These are phyloP conservation scores for Claviceps humidiphila DNA, from an alignment of 2,329 filamentous ascomycete species.

Conservation along the genomic window DNA sequence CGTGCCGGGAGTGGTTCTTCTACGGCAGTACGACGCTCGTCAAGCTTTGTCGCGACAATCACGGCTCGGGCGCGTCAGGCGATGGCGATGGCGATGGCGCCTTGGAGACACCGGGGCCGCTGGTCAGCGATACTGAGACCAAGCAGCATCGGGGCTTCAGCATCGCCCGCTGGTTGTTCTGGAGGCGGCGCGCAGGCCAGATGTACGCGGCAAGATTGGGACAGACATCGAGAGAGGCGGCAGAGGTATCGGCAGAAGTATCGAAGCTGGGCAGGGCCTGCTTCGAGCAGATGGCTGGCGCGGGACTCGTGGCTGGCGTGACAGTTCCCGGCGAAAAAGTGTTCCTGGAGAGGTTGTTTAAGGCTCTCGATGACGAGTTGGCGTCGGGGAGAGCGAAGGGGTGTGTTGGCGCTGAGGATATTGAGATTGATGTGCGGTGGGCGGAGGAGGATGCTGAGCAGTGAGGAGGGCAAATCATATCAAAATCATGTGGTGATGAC, in stretches of 20 bases:
- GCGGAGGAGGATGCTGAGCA: background rate
- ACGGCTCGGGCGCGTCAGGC: background rate
- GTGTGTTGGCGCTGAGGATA: slow-evolving; percentile 3
- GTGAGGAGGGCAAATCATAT: too few relatives aligned
- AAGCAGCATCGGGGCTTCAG: background rate
- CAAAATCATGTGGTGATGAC: too few relatives aligned
- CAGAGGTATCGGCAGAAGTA: background rate
- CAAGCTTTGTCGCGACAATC: background rate
- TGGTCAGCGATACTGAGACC: background rate
- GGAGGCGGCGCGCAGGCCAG: slow-evolving; percentile 5
- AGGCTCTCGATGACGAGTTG: slow-evolving; percentile 6
- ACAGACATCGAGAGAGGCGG: too few relatives aligned
- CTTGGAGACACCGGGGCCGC: background rate
- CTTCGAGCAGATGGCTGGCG: slow-evolving; percentile 6
- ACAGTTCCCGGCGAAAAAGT: slow-evolving; percentile 5
- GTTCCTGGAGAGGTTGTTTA: slow-evolving; percentile 3
- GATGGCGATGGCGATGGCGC: too few relatives aligned
- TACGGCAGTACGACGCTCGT: slow-evolving; percentile 2
- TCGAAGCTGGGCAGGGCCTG: slow-evolving; percentile 3
- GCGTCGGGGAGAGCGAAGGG: background rate
- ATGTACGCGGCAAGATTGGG: background rate
- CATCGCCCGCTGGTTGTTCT: slow-evolving; percentile 6
- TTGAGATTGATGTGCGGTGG: slow-evolving; percentile 4
- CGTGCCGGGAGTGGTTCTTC: slow-evolving; percentile 4
- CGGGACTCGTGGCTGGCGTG: slow-evolving; percentile 2